Evolutionary conservation across 305 asterid species (phyloP), one percentile per base, ranked within the genome.

Genomic region (Withania somnifera): DNA sequence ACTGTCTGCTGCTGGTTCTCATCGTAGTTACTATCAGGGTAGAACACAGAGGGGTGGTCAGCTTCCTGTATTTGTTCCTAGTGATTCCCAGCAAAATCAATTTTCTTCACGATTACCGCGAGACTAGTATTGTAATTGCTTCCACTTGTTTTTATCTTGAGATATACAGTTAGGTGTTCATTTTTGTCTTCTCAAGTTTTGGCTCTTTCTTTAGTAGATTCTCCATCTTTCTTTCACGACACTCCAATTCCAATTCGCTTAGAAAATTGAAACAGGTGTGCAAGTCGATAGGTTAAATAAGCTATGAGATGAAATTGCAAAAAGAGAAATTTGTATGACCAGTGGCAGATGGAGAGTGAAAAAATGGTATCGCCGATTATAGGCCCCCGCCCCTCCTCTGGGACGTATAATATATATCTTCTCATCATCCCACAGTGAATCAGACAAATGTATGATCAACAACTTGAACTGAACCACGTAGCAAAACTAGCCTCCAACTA

Each of bases 21-120:
- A 90, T 60, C 87, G 94, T 77, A 87, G 93, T 86, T 90, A 92
- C 84, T 97, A 92, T 91, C 98, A 93, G 88, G 98, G 98, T 36
- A 89, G 98, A 87, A 84, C 96, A 40, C 97, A 92, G 91, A 90
- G 98, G 28, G 99, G 98, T 38, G 98, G 98, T 51, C 99, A 96
- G 89, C 97, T 96, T 76, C 99, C 99, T 11, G 98, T 96, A 17
- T 96, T 94, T 85, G 98, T 96, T 50, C 99, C 98, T 0, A 94
- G 98, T 78, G 99, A 96, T 84, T 88, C 95, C n/a, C 96, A 90
- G 91, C 96, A 90, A 85, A 91, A 89, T 78, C 94, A 90, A 60
- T 88, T 88, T 77, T 83, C 97, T 50, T 89, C 97, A 30, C 77
- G 93, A 81, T 83, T 84, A 73, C 88, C 82, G 47, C 85, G 78